Evolutionary conservation across 805 yeast species (phyloP).

Genomic region (Middelhovenomyces tepae): DNA sequence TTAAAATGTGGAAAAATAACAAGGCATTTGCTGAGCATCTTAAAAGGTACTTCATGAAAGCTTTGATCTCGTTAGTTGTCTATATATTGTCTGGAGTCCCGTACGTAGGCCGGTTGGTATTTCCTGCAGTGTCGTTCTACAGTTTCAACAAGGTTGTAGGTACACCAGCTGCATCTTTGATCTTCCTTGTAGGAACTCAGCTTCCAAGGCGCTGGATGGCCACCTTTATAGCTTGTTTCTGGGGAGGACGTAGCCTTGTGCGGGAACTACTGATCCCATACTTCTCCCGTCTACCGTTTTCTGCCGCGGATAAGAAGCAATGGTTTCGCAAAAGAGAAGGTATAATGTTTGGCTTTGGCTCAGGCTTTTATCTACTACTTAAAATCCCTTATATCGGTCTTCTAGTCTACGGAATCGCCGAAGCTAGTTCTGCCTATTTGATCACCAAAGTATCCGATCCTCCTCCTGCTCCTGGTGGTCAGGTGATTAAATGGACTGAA

Average conservation of each 20-base stretch:
- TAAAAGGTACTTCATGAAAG: conserved; percentile 13
- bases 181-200: conserved; percentile 30
- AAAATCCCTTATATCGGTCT: conserved; percentile 39
- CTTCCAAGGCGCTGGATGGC: conserved; percentile 32
- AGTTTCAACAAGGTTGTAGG: conserved; percentile 40
- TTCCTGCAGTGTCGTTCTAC: conserved; percentile 37
- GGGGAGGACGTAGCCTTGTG: conserved; percentile 39
- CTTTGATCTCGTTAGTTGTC: conserved; percentile 26
- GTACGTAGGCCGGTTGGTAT: conserved; percentile 32
- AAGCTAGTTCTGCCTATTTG: conserved; percentile 44
- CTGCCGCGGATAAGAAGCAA: conserved; percentile 31
- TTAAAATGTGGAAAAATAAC: background rate
- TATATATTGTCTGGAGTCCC: conserved; percentile 35
- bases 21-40: conserved; percentile 9
- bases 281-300: conserved; percentile 38
- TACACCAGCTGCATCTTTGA: conserved; percentile 32
- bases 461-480: conserved; percentile 23
- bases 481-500: conserved; percentile 24
- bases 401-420: conserved; percentile 43
- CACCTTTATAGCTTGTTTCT: conserved; percentile 34
- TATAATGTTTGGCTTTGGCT: conserved; percentile 46
- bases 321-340: conserved; percentile 51
- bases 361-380: conserved; percentile 37
- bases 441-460: conserved; percentile 46
- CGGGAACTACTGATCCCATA: conserved; percentile 44